Evolutionary conservation across 345 rosid genomes (phyloP).

Genomic region (Brassica nigra): DNA sequence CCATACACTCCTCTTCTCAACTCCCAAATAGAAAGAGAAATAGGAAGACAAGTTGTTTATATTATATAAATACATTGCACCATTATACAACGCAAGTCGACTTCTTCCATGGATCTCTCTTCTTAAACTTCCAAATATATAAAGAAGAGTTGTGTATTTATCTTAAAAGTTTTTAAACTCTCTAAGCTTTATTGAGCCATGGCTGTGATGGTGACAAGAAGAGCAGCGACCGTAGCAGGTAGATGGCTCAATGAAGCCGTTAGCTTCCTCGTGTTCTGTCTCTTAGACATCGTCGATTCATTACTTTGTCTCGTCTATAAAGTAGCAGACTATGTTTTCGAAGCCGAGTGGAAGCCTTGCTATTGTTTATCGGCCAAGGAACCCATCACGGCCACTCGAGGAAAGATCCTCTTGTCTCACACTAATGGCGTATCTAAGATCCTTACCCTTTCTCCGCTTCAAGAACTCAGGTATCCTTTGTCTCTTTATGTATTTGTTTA

Average conservation of each 20-base stretch:
- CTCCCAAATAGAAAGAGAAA: constrained; percentile 22
- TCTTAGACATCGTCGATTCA: constrained; percentile 76
- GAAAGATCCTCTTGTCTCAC: constrained; percentile 43
- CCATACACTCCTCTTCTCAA: constrained; percentile 1
- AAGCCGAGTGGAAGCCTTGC: constrained; percentile 89
- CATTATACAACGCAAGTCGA: constrained; percentile 7
- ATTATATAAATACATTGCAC: constrained; percentile 3
- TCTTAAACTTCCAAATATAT: constrained; percentile 12
- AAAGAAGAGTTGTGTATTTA: constrained; percentile 10
- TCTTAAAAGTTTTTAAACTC: neutral
- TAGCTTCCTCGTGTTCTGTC: constrained; percentile 79
- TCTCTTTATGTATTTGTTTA: neutral
- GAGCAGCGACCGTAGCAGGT: constrained; percentile 46
- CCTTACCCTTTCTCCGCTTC: constrained; percentile 35
- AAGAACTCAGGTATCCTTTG: constrained; percentile 34
- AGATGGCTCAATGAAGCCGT: constrained; percentile 47
- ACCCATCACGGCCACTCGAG: constrained; percentile 51
- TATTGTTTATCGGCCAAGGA: constrained; percentile 73
- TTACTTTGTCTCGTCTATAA: constrained; percentile 72
- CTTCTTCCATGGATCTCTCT: constrained; percentile 8
- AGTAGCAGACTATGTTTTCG: constrained; percentile 68
- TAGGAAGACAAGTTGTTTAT: neutral
- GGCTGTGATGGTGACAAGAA: constrained; percentile 40
- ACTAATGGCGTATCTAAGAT: constrained; percentile 42
- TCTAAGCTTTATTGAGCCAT: constrained; percentile 5